These are phyloP conservation scores for Endoconidiophora polonica DNA, from an alignment of 2,329 filamentous ascomycete genomes.

Conservation along the genomic window DNA sequence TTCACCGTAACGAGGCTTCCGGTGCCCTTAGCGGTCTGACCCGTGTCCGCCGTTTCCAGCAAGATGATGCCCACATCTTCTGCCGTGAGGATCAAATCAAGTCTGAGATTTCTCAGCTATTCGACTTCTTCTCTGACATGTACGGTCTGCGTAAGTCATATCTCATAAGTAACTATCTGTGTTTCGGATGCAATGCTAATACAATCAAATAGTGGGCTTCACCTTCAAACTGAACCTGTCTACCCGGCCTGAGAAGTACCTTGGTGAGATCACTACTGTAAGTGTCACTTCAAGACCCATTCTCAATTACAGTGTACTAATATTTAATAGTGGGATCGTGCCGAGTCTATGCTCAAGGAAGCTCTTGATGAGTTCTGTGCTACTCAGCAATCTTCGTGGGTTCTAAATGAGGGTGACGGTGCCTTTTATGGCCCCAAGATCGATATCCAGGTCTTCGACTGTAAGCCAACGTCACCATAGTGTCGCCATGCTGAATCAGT, in stretches of 20 bases:
- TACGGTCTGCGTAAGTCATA: slow-evolving; percentile 25
- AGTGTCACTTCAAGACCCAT: background rate
- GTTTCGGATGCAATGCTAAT: background rate
- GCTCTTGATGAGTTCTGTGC: slow-evolving; percentile 63
- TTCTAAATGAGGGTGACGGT: slow-evolving; percentile 84
- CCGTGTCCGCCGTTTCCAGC: slow-evolving; percentile 81
- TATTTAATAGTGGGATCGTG: slow-evolving; percentile 52
- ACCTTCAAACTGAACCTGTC: slow-evolving; percentile 90
- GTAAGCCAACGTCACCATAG: background rate
- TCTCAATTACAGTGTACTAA: background rate
- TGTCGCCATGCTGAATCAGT: no score
- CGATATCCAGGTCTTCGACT: slow-evolving; percentile 64
- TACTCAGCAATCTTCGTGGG: slow-evolving; percentile 52
- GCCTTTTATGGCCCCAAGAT: slow-evolving; percentile 99
- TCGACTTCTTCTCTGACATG: slow-evolving; percentile 54
- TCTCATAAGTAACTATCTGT: background rate
- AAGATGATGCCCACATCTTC: slow-evolving; percentile 95
- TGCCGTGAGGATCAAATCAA: slow-evolving; percentile 64
- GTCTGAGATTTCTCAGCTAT: slow-evolving; percentile 57
- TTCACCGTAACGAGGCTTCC: slow-evolving; percentile 90
- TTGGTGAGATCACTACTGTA: slow-evolving; percentile 60
- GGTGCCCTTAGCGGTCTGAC: slow-evolving; percentile 83
- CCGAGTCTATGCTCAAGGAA: slow-evolving; percentile 63
- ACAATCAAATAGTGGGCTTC: slow-evolving; percentile 20
- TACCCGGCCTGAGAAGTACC: slow-evolving; percentile 73